Base-by-base conservation (phyloP, 352 stramenopile species). In the Pythium apleroticum region DNA sequence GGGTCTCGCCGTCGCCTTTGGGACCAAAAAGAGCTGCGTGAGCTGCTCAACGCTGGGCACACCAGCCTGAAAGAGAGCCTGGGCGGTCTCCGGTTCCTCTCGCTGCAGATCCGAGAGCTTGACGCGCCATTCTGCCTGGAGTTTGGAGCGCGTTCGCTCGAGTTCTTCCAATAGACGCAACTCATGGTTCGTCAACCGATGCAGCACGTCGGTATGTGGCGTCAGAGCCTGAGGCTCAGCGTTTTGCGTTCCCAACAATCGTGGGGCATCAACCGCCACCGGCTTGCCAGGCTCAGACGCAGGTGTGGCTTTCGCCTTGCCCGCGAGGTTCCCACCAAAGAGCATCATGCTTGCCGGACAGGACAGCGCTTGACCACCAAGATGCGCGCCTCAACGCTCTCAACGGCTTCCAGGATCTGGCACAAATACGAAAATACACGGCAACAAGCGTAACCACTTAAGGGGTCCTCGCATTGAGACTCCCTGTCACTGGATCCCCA, bases 111-210 rank as follows among this genome's bases (percentile, higher is more conserved):
- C 76, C 5, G 68, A 70, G 52, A 89, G 46, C 68, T 91, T 91
- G 54, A 90, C 65, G 2, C 78, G 68, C 81, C 83, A 90, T 59
- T 93, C 82, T 0, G 74, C 68, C 48, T 90, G 78, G 22, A 93
- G 73, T 57, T 84, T 90, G 28, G 71, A 74, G 0, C 85, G 72
- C 25, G 85, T 93, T 15, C 85, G 73, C 45, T 93, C 81, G n/a
- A 93, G 72, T 60, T 93, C 85, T 30, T 91, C 85, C 8, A 93
- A 68, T 50, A 93, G 62, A 7, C 83, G 79, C 19, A 91, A 66
- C 41, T 93, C 85, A 73, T 93, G 85, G 66, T 91, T 88, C 0
- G 82, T 91, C 14, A 93, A 72, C 0, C 83, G 79, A 41, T 87
- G 78, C 14, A 93, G 72, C 14, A 79, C 71, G 55, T 93, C 85